These are phyloP conservation scores for Claviceps pazoutovae DNA, from an alignment of 2,329 filamentous ascomycete genomes.

Conservation along the genomic window DNA sequence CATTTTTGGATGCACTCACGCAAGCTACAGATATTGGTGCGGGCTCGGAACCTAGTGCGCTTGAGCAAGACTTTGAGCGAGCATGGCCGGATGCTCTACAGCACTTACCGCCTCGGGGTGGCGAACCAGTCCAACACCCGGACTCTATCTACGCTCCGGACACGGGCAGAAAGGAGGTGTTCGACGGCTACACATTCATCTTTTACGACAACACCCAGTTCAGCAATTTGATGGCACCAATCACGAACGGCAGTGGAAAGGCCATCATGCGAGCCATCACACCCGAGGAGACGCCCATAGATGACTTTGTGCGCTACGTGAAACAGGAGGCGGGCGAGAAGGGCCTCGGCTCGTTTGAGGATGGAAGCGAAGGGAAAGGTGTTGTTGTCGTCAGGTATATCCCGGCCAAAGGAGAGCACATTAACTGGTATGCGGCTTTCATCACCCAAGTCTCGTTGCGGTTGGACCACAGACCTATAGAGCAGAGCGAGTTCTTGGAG, in stretches of 20 bases:
- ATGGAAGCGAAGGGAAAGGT: constrained; percentile 50
- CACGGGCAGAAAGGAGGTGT: constrained; percentile 50
- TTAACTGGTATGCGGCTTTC: constrained; percentile 57
- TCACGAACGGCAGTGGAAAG: constrained; percentile 73
- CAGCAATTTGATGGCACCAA: constrained; percentile 57
- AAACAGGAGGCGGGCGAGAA: constrained; percentile 63
- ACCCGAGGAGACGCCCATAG: constrained; percentile 48
- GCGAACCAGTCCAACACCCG: constrained; percentile 58
- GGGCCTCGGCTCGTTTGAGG: constrained; percentile 48
- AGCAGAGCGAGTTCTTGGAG: constrained; percentile 85
- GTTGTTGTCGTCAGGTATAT: constrained; percentile 67
- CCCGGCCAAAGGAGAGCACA: constrained; percentile 37
- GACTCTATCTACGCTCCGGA: constrained; percentile 62
- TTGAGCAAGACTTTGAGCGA: constrained; percentile 68
- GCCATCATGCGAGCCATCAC: constrained; percentile 52
- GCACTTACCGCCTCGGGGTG: constrained; percentile 59
- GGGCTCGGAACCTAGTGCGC: constrained; percentile 32
- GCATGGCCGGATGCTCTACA: constrained; percentile 64
- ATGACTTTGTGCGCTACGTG: constrained; percentile 68
- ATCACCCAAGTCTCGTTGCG: constrained; percentile 54
- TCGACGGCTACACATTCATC: constrained; percentile 77
- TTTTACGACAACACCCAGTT: constrained; percentile 69
- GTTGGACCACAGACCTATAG: constrained; percentile 68
- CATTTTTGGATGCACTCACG: constrained; percentile 61
- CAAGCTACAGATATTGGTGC: constrained; percentile 39